Base-by-base conservation (phyloP, 768 basidiomycete genomes). In the Inosperma sp. region DNA sequence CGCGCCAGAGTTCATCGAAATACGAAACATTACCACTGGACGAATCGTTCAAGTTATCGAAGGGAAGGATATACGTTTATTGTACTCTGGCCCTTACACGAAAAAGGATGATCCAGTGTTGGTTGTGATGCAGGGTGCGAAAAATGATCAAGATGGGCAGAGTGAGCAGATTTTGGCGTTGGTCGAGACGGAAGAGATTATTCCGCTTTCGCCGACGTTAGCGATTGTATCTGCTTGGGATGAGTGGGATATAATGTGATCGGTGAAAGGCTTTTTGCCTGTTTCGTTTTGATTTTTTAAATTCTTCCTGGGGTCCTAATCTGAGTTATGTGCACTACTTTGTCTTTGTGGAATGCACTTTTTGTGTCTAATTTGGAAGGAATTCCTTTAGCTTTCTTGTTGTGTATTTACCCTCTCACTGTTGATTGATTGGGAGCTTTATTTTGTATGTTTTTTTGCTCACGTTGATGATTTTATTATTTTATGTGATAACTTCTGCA, bases 21-120 rank as follows among this genome's bases (percentile, higher is more conserved):
- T 92, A 22, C 80, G 90, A 49, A 72, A 80, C 52, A 68, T 81
- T 22, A 66, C 71, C 12, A 84, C 83, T 1, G 83, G 86, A 4
- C 66, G 78, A 44, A 79, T 93, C 16, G 79, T 83, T n/a, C 90
- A 93, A 66, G 86, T 90, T n/a, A 81, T 92, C 36, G 85, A 88
- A 59, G 88, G 76, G 1, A 57, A 60, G 9, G 86, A 89, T 57
- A 77, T 92, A 30, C 80, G 86, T 21, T 72, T 88, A 23, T 65
- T 88, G 41, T 75, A 85, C 62, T 64, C 69, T 10, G 75, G 72
- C 0, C 65, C 70, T 23, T 59, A 62, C 16, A 58, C 55, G 22
- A 61, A 58, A 33, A 65, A 71, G 35, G 70, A 76, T 25, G 77
- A 78, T 44, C 72, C 79, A 5, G 71, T 87, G 19, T 61, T 90